A percentile compares a stretch with the other conserved stretches of the same genome.
Evolutionary conservation across 495 filamentous ascomycete species (phyloP).

Genomic region (Aspergillus mulundensis): DNA sequence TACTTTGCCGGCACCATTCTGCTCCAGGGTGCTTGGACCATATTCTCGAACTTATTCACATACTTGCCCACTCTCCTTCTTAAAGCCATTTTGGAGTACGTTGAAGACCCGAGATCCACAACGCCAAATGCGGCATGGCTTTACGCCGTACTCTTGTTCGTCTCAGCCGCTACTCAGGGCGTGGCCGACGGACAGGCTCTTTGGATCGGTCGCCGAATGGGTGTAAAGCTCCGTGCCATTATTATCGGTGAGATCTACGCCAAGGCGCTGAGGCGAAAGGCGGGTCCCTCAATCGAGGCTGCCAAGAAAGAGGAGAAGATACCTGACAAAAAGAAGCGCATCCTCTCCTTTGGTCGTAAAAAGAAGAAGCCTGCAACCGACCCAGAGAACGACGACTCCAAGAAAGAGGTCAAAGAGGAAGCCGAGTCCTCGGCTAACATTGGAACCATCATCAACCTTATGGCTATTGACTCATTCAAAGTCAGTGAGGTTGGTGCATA

Average conservation of each 20-base stretch:
- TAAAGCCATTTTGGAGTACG: conserved; percentile 85
- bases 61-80: conserved; percentile 91
- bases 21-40: conserved; percentile 75
- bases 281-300: conserved; percentile 64
- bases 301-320: conserved; percentile 40
- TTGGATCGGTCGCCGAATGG: conserved; percentile 89
- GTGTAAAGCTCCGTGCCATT: conserved; percentile 86
- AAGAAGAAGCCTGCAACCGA: conserved; percentile 49
- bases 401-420: conserved; percentile 38
- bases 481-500: conserved; percentile 90
- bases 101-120: conserved; percentile 73
- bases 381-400: conserved; percentile 29
- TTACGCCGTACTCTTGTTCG: conserved; percentile 84
- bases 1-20: conserved; percentile 78
- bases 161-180: conserved; percentile 72
- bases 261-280: conserved; percentile 91
- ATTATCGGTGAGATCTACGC: conserved; percentile 98
- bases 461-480: conserved; percentile 99
- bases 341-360: conserved; percentile 55
- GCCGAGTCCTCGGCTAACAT: conserved; percentile 76
- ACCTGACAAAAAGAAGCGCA: conserved; percentile 39
- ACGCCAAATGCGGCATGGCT: conserved; percentile 93
- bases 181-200: conserved; percentile 83
- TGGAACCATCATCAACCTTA: conserved; percentile 96
- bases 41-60: conserved; percentile 71